Evolutionary conservation across 495 filamentous ascomycete species (phyloP).

Genomic region (Penicillium ochrochloron): DNA sequence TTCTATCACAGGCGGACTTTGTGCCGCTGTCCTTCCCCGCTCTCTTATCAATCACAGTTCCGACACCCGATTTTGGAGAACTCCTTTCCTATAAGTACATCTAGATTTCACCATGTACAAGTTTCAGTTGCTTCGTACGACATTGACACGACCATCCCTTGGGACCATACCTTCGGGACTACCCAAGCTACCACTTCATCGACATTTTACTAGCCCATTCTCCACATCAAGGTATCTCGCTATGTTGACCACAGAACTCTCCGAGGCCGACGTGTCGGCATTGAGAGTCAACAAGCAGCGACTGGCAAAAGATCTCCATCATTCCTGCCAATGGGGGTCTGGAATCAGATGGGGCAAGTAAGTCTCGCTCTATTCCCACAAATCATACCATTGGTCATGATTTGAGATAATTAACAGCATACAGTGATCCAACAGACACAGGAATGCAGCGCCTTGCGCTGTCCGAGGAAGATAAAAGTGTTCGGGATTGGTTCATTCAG

Average conservation of each 20-base stretch:
- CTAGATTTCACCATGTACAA: constrained; percentile 13
- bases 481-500: constrained; percentile 75
- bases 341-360: constrained; percentile 69
- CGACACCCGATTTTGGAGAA: not conserved
- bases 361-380: constrained; percentile 30
- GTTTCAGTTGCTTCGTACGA: constrained; percentile 7
- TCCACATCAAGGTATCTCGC: constrained; percentile 32
- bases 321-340: constrained; percentile 69
- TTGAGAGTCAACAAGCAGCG: constrained; percentile 63
- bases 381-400: not conserved
- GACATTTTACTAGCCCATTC: constrained; percentile 25
- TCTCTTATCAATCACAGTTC: constrained; percentile 26
- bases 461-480: constrained; percentile 70
- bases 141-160: not conserved
- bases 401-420: not conserved
- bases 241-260: constrained; percentile 48
- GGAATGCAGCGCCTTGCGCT: constrained; percentile 72
- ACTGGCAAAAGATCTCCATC: constrained; percentile 65
- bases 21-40: constrained; percentile 22
- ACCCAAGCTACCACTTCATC: not conserved
- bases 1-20: constrained; percentile 19
- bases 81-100: constrained; percentile 12
- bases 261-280: constrained; percentile 45
- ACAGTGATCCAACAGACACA: constrained; percentile 60
- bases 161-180: not conserved